These are phyloP conservation scores for Alnus glutinosa DNA, from an alignment of 306 rosid genomes.

Conservation along the genomic window DNA sequence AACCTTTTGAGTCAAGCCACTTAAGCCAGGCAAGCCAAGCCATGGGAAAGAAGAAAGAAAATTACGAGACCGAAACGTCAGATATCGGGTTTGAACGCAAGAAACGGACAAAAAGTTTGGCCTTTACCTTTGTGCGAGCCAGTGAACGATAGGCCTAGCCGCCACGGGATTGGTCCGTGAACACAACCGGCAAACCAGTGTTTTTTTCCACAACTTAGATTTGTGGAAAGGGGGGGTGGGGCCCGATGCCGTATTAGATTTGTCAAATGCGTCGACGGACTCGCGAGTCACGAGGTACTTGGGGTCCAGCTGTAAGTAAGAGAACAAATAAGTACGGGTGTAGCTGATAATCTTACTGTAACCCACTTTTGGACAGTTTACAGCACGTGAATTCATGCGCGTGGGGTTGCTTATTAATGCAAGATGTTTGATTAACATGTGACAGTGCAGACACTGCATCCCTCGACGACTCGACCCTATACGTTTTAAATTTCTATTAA, in stretches of 20 bases:
- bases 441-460: too few relatives aligned
- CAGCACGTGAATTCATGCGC: neutral
- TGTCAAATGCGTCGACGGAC: neutral
- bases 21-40: neutral
- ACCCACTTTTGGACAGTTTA: neutral
- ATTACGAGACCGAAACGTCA: neutral
- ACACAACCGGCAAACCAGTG: neutral
- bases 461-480: too few relatives aligned
- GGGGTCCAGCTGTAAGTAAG: neutral
- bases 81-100: neutral
- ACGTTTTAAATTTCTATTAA: too few relatives aligned
- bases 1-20: neutral
- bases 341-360: slow-evolving; percentile 28
- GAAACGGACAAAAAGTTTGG: neutral
- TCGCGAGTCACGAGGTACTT: neutral
- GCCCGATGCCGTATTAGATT: neutral
- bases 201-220: neutral
- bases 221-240: slow-evolving; percentile 34
- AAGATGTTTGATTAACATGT: neutral
- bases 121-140: neutral
- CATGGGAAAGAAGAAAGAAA: neutral
- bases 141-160: neutral
- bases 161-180: neutral
- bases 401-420: neutral
- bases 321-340: neutral